These are phyloP conservation scores for Schizosaccharomyces octosporus DNA, from an alignment of 805 yeast genomes.

Conservation along the genomic window DNA sequence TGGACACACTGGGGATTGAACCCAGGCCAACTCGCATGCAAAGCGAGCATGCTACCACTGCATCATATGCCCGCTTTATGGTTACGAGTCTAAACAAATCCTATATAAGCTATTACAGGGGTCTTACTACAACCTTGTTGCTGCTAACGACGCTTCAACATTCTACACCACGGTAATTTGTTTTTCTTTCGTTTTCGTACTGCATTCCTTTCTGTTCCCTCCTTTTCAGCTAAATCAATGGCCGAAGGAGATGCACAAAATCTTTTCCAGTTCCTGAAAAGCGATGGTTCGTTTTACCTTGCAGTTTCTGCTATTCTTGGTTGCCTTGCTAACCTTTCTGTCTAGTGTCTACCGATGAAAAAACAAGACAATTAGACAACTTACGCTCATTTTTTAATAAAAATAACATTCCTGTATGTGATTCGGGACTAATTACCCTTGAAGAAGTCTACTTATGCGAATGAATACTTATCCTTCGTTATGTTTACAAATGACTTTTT, in stretches of 20 bases:
- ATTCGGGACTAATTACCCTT: background rate
- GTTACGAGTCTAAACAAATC: background rate
- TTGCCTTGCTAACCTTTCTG: too few species aligned
- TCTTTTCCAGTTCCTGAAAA: background rate
- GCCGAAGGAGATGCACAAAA: background rate
- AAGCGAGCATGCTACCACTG: slow-evolving; percentile 2
- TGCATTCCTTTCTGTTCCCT: too few species aligned
- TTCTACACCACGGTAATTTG: background rate
- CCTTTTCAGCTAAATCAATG: background rate
- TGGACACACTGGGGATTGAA: slow-evolving; percentile 2
- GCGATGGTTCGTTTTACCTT: background rate
- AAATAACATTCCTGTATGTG: background rate
- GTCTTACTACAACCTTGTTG: too few species aligned
- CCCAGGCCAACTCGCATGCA: slow-evolving; percentile 2
- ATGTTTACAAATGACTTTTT: background rate
- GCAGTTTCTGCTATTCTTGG: background rate
- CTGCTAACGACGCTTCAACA: background rate
- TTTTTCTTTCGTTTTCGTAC: too few species aligned
- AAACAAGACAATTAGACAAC: background rate
- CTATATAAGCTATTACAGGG: background rate
- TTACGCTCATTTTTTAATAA: background rate
- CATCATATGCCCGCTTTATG: background rate
- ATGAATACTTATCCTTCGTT: too few species aligned
- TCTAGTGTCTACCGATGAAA: background rate
- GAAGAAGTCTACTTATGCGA: background rate